Base-by-base conservation (phyloP, 2,329 filamentous ascomycete species). In the Cercospora beticola region DNA sequence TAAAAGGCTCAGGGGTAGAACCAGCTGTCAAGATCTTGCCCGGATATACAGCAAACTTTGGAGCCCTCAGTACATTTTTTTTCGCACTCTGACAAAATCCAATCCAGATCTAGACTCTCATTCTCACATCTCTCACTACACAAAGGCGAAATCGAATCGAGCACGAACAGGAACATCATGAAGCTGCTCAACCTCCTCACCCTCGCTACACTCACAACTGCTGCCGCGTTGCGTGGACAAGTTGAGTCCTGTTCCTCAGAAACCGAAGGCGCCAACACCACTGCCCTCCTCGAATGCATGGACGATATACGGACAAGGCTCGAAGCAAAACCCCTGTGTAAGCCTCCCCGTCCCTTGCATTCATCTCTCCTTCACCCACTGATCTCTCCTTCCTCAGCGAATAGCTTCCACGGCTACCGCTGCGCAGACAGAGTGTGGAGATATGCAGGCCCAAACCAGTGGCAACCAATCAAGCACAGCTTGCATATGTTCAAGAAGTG, bases 181-280 rank as follows among this genome's bases (percentile, higher is more conserved):
- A 40, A 40, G 14, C 33, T 40, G 33, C 33, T 40, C 6, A 40
- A 40, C 33, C 33, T 40, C 33, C 33, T 40, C 33, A 40, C 33
- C 14, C 33, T 40, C 33, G 33, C 33, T 14, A 7, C 33, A 40
- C 1, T 40, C 14, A 16, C 14, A 7, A 16, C 33, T 4, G 33
- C 33, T 5, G 3, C 16, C 14, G 14, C 33, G 14, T 14, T 0
- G 10, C 5, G 1, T 5, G 1, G 12, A 0, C 1, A 1, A 2
- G 33, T 5, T 10, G 12, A 36, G 33, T 36, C 33, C 12, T 40
- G 33, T 4, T 40, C 33, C 5, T 40, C 33, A 16, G 14, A 40
- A 40, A 16, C 33, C 33, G 7, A 16, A 40, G 33, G 14, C 14
- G 33, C 33, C 33, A 40, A 40, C 14, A 14, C 33, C 33, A 40